These are phyloP conservation scores for Penicillium sp. DNA, from an alignment of 2,329 filamentous ascomycete species.

Conservation along the genomic window DNA sequence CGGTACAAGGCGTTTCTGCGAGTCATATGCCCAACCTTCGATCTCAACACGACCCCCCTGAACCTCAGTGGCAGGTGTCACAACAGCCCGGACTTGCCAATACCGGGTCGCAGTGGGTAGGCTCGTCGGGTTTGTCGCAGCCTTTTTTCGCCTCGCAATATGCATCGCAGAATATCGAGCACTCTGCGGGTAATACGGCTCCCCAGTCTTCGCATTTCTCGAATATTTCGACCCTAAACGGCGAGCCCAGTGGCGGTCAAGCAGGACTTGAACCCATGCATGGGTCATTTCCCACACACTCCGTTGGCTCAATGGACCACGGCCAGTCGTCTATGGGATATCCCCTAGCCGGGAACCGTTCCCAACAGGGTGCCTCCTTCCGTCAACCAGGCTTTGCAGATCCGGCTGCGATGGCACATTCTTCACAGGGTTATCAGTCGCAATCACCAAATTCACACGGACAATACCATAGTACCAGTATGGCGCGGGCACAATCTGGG, in stretches of 20 bases:
- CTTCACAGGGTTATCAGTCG: neutral
- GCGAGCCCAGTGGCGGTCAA: neutral
- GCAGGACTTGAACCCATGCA: neutral
- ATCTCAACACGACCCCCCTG: neutral
- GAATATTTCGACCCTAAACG: neutral
- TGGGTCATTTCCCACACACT: neutral
- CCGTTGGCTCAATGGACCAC: neutral
- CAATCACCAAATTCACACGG: slow-evolving; percentile 4
- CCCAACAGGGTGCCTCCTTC: slow-evolving; percentile 7
- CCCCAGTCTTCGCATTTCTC: slow-evolving; percentile 3
- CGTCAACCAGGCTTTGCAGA: neutral
- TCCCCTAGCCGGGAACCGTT: slow-evolving; percentile 7
- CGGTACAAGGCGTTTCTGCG: neutral
- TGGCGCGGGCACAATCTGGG: slow-evolving; percentile 10
- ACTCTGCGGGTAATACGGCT: slow-evolving; percentile 1
- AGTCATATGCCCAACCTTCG: neutral
- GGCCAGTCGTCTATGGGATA: neutral
- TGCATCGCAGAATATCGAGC: slow-evolving; percentile 1
- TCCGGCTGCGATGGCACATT: neutral
- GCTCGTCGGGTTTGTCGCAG: slow-evolving; percentile 2
- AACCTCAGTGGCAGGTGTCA: slow-evolving; percentile 19
- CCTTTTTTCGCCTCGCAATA: slow-evolving; percentile 8
- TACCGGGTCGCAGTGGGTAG: slow-evolving; percentile 1
- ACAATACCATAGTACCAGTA: slow-evolving; percentile 12
- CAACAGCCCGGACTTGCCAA: neutral